Conservation (phyloP, 345 rosid species). For the Eucalyptus erythrocorys region DNA sequence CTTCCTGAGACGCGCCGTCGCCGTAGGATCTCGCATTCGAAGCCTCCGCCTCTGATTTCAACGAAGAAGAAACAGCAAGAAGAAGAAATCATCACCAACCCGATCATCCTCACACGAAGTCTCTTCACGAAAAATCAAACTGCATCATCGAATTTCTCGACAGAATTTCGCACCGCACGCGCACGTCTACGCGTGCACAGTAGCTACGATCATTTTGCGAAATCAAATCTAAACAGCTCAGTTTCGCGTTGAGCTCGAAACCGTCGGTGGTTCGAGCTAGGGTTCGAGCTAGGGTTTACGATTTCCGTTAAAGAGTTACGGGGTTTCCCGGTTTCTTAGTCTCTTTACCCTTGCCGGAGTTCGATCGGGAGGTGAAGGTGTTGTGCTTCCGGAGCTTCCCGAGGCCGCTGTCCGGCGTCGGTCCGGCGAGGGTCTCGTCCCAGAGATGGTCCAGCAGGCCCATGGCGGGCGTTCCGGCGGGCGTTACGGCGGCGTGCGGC, state of each 20-base stretch:
- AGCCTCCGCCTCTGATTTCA: conserved; percentile 40
- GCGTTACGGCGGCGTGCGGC: background rate
- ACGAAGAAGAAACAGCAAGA: background rate
- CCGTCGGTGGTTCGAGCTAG: background rate
- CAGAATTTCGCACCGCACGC: background rate
- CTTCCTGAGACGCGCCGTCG: conserved; percentile 21
- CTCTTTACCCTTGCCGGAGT: conserved; percentile 72
- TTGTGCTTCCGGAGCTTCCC: conserved; percentile 87
- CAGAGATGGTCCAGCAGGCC: conserved; percentile 84
- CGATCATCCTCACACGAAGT: background rate
- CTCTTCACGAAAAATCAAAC: background rate
- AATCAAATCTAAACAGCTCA: background rate
- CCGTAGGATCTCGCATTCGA: conserved; percentile 29
- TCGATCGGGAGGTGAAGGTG: conserved; percentile 54
- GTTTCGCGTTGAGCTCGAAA: background rate
- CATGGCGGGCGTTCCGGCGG: conserved; percentile 17
- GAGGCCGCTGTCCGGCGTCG: conserved; percentile 84
- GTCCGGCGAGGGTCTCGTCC: conserved; percentile 99
- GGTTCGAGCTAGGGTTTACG: background rate
- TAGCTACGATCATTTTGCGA: background rate
- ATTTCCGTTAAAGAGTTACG: background rate
- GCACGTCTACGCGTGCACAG: background rate
- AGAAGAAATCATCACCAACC: background rate
- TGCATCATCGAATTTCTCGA: background rate
- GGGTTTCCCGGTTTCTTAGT: background rate